Base-by-base conservation (phyloP, 768 basidiomycete genomes). In the Auriculariales sp. region DNA sequence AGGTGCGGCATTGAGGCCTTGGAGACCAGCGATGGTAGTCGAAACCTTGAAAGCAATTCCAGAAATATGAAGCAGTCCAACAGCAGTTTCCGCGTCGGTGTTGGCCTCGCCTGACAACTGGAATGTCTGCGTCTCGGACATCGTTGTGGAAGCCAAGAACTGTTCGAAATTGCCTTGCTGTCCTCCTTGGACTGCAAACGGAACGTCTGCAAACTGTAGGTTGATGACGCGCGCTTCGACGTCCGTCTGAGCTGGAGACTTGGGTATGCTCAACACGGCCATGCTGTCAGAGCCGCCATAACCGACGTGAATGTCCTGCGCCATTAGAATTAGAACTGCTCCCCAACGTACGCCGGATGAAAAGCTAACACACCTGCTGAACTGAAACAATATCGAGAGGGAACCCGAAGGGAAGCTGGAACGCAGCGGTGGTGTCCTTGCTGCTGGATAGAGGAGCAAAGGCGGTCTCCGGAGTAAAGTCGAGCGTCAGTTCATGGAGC, bases 351-450 rank as follows among this genome's bases (percentile, higher is more conserved):
- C n/a, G n/a, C n/a, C n/a, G n/a, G n/a, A n/a, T n/a, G n/a, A n/a
- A n/a, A n/a, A n/a, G n/a, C n/a, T n/a, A n/a, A n/a, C n/a, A n/a
- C n/a, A n/a, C n/a, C n/a, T n/a, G n/a, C n/a, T 75, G 71, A 35
- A 85, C 59, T 1, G 78, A 67, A 2, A 70, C 68, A 54, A 86
- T 78, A 57, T 86, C 78, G 50, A 84, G 52, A 0, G 83, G 79
- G 66, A 86, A 84, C 14, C 62, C 69, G 31, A 9, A 32, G 2
- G 82, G 83, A 1, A 85, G 64, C 14, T 71, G 71, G 62, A 86
- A 86, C 0, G 74, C 69, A 0, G 79, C 79, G 17, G 73, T 72
- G 1, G 81, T 78, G 30, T 71, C 70, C 49, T 71, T 68, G 54
- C 77, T 82, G 49, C 77, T 73, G 17, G 81, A 73, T 12, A 66